Evolutionary conservation across 2,329 filamentous ascomycete species (phyloP).

Genomic region (Metarhizium rileyi): DNA sequence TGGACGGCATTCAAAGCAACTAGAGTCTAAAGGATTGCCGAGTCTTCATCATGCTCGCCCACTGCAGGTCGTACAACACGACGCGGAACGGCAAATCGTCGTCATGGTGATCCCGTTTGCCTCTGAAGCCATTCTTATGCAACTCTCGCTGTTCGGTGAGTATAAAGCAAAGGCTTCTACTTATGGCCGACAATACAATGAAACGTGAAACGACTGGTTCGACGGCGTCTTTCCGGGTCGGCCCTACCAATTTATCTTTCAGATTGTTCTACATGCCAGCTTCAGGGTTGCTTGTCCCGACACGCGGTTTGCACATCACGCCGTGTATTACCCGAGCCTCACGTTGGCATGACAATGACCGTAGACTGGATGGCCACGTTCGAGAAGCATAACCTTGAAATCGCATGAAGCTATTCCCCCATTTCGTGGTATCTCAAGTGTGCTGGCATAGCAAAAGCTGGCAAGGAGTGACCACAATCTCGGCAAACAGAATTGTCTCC

Average conservation of each 20-base stretch:
- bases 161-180: background rate
- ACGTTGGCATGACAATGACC: background rate
- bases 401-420: slow-evolving; percentile 9
- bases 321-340: slow-evolving; percentile 2
- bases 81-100: background rate
- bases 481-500: slow-evolving; percentile 27
- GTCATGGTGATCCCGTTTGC: background rate
- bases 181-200: too few relatives aligned
- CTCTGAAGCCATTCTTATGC: background rate
- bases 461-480: slow-evolving; percentile 43
- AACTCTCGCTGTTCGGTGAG: background rate
- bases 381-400: background rate
- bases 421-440: slow-evolving; percentile 34
- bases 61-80: background rate
- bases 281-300: background rate
- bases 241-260: background rate
- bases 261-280: background rate
- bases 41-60: background rate
- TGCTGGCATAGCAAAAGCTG: slow-evolving; percentile 47
- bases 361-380: background rate
- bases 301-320: background rate
- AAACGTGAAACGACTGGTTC: background rate
- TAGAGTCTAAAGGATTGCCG: background rate
- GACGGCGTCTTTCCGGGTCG: background rate
- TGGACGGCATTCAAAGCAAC: too few relatives aligned